These are phyloP conservation scores for Xylaria acuta DNA, from an alignment of 495 filamentous ascomycete genomes.

Conservation along the genomic window DNA sequence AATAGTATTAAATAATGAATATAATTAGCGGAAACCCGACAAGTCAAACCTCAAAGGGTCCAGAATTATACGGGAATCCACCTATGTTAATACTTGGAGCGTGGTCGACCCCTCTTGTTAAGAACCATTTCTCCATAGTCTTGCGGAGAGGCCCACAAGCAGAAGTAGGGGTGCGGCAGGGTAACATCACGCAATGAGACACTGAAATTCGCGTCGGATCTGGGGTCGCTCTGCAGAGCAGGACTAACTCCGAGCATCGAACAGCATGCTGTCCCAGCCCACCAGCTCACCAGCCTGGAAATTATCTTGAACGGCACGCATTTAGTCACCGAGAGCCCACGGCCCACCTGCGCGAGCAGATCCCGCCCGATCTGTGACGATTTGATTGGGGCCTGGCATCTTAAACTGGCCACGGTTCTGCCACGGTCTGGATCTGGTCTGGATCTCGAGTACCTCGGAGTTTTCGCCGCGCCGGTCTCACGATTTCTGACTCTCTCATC, in stretches of 20 bases:
- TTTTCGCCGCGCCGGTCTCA: neutral
- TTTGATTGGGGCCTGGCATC: slow-evolving; percentile 7
- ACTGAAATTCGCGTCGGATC: neutral
- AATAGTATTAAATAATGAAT: slow-evolving; percentile 1
- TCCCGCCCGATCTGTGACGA: slow-evolving; percentile 11
- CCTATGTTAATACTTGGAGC: slow-evolving; percentile 12
- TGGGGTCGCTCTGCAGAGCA: slow-evolving; percentile 3
- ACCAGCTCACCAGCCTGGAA: slow-evolving; percentile 7
- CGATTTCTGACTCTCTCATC: neutral
- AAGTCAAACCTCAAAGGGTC: slow-evolving; percentile 1
- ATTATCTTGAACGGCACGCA: neutral
- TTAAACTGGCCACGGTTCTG: neutral
- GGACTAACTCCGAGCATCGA: neutral
- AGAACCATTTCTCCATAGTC: slow-evolving; percentile 16
- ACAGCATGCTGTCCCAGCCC: neutral
- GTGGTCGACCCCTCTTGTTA: slow-evolving; percentile 9
- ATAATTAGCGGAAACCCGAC: neutral
- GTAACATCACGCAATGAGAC: slow-evolving; percentile 16
- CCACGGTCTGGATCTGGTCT: neutral
- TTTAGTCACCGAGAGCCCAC: neutral
- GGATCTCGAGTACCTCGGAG: neutral
- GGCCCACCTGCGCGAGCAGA: slow-evolving; percentile 8
- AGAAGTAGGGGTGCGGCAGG: neutral
- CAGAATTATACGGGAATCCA: slow-evolving; percentile 7
- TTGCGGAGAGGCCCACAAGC: neutral